Evolutionary conservation across 108 stramenopile species (phyloP).

Genomic region (Epithemia pelagica): DNA sequence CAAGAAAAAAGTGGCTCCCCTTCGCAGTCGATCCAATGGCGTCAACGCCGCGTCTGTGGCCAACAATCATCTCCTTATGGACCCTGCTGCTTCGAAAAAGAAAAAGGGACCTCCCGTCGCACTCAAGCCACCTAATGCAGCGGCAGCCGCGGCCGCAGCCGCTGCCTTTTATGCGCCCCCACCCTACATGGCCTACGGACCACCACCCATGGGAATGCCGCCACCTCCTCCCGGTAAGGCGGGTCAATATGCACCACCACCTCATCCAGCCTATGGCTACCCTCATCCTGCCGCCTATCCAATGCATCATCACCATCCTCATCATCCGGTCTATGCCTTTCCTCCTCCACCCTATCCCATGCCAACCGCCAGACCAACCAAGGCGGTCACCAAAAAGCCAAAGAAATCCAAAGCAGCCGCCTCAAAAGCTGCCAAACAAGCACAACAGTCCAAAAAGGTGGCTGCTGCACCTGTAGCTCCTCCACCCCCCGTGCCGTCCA

Average conservation of each 20-base stretch:
- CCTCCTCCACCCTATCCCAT: conserved; percentile 15
- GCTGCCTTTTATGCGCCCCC: neutral
- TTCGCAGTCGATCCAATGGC: neutral
- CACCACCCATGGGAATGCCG: neutral
- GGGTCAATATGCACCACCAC: neutral
- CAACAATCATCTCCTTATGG: no score
- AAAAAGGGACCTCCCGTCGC: neutral
- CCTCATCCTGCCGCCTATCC: neutral
- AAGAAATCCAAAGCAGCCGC: neutral
- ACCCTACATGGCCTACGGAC: neutral
- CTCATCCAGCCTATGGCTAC: neutral
- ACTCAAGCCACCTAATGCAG: neutral
- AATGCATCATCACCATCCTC: neutral
- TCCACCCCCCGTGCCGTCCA: neutral
- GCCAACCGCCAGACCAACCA: neutral
- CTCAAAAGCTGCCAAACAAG: neutral
- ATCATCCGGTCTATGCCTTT: neutral
- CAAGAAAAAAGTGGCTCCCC: neutral
- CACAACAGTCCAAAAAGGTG: neutral
- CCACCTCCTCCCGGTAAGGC: neutral
- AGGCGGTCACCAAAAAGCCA: neutral
- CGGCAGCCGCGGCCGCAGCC: neutral
- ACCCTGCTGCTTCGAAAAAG: no score
- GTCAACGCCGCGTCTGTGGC: no score
- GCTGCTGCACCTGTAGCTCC: neutral